These are phyloP conservation scores for Usnea hakonensis DNA, from an alignment of 495 filamentous ascomycete species.

Conservation along the genomic window DNA sequence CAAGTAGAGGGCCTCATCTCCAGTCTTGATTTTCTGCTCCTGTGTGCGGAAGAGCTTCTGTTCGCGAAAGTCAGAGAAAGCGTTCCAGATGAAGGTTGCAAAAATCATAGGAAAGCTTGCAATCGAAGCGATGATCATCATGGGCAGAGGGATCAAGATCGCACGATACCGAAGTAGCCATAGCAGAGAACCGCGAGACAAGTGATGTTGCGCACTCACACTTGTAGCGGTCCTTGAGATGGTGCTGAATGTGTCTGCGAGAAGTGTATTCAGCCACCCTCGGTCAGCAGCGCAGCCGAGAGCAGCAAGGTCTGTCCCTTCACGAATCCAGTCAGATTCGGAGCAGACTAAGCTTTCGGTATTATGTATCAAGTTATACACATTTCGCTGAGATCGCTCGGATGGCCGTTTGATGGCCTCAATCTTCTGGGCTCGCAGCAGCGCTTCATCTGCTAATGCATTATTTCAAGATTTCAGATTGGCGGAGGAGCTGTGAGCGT, in stretches of 20 bases:
- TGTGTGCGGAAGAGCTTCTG: conserved; percentile 8
- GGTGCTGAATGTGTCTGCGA: conserved; percentile 10
- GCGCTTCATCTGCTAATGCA: conserved; percentile 8
- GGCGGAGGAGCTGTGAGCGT: conserved; percentile 22
- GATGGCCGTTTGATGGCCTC: conserved; percentile 14
- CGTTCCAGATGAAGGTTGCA: too few relatives aligned
- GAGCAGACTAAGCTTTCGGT: conserved; percentile 6
- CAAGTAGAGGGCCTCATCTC: conserved; percentile 6
- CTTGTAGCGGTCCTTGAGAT: conserved; percentile 12
- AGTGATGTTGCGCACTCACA: not conserved
- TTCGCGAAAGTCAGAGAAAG: not conserved
- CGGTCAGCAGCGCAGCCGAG: conserved; percentile 8
- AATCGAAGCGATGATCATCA: not conserved
- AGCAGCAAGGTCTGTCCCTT: conserved; percentile 17
- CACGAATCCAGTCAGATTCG: conserved; percentile 15
- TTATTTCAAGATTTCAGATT: not conserved
- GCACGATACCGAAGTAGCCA: not conserved
- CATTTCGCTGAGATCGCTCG: conserved; percentile 6
- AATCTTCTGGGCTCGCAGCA: conserved; percentile 12
- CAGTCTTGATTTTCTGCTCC: conserved; percentile 9
- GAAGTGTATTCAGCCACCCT: conserved; percentile 15
- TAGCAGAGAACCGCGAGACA: not conserved
- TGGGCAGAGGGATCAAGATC: not conserved
- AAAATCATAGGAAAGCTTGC: not conserved
- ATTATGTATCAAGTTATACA: conserved; percentile 15